Evolutionary conservation across 495 filamentous ascomycete species (phyloP), one percentile per base, ranked within the genome.

Genomic region (Tuber aestivum): DNA sequence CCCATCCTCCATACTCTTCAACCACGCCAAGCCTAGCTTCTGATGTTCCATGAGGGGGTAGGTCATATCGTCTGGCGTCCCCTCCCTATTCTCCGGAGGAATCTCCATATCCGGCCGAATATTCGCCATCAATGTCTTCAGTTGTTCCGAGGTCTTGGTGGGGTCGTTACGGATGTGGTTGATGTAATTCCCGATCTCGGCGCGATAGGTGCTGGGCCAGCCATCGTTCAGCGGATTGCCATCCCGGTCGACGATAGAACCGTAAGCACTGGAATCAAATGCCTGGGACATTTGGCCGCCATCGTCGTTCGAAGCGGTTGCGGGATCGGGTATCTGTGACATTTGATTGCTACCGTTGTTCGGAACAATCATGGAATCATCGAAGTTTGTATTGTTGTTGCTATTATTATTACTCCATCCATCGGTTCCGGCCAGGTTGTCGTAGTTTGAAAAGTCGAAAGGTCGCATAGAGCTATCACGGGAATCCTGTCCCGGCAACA

Each of bases 11-110:
- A 92, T 93, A 10, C 89, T 86, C 79, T 90, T 91, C 86, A 97
- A 88, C 94, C 94, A 97, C 0, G 89, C 86, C 61, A 97, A 82
- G 23, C 92, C 94, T 23, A 97, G 82, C 75, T 93, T 92, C 82
- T 97, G 94, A 80, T 97, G 94, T 69, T 92, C 88, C 85, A 94
- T 91, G 7, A 97, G 85, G 2, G 87, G 85, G 70, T 89, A 90
- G n/a, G 84, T 88, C 82, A 97, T 88, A 5, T 87, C 91, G 35
- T 87, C 86, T 0, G 94, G 94, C 0, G 92, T 95, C n/a, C 89
- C 90, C 74, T 92, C 91, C 16, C 90, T 87, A 72, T 90, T 87
- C 74, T 90, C 87, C 38, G 85, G 85, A 0, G 90, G 88, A 9
- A 92, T 85, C 2, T 94, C 90, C 75, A 88, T 87, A 80, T 94